phyloP scores from a whole-genome alignment of 2,329 filamentous ascomycete genomes.

The Colletotrichum australisinense region DNA sequence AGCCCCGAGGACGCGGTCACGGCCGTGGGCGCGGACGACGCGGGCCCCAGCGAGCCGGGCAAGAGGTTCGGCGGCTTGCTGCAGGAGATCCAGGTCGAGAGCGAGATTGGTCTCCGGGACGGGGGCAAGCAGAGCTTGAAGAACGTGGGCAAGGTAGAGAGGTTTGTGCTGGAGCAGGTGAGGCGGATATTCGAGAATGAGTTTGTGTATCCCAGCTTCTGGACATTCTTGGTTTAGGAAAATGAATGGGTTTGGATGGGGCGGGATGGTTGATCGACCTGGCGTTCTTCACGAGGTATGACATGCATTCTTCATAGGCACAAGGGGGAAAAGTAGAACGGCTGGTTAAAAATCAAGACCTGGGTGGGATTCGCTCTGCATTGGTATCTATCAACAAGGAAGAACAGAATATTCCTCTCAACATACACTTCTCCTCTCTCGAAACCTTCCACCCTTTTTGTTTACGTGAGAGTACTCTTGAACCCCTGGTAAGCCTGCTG shows the following conservation, averaged over 20 bases:
- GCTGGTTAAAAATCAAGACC: neutral
- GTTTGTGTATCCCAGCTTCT: constrained; percentile 98
- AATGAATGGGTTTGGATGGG: no score
- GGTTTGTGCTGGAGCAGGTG: constrained; percentile 96
- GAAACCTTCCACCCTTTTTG: neutral
- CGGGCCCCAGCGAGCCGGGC: constrained; percentile 37
- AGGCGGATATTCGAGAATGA: constrained; percentile 98
- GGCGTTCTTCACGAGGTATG: neutral
- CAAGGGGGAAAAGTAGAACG: neutral
- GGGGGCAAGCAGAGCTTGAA: constrained; percentile 94
- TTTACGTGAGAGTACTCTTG: constrained; percentile 77
- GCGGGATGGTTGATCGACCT: neutral
- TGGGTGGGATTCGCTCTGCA: neutral
- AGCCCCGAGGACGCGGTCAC: constrained; percentile 90
- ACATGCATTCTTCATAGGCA: neutral
- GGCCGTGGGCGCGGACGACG: constrained; percentile 66
- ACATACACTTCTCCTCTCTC: neutral
- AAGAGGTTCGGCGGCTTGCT: constrained; percentile 77
- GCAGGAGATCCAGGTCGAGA: constrained; percentile 95
- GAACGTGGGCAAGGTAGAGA: constrained; percentile 98
- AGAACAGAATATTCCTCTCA: neutral
- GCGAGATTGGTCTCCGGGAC: constrained; percentile 94
- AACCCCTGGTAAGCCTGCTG: constrained; percentile 95
- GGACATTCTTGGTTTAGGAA: constrained; percentile 84
- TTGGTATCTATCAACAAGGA: constrained; percentile 21